phyloP scores from a whole-genome alignment of 495 filamentous ascomycete genomes.

The Cercophora newfieldiana region DNA sequence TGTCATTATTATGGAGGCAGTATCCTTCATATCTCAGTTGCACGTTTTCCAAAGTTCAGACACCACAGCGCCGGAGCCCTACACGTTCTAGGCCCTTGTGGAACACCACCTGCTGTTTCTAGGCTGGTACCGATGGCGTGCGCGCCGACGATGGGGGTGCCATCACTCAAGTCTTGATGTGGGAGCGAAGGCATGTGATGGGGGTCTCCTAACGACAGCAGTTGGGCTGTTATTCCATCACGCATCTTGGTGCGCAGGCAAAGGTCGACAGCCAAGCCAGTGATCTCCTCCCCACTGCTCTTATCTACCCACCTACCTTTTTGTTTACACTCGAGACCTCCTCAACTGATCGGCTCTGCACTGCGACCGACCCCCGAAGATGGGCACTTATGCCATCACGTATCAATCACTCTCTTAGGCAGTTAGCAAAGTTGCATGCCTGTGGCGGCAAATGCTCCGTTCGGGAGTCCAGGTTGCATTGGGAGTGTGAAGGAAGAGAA shows the following conservation, averaged over 20 bases:
- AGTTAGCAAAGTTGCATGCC: neutral
- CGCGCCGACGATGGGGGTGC: neutral
- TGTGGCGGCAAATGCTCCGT: neutral
- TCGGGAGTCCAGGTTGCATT: neutral
- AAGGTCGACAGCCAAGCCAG: neutral
- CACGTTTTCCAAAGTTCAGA: slow-evolving; percentile 9
- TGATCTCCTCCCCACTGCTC: neutral
- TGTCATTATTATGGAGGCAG: neutral
- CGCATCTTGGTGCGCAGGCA: neutral
- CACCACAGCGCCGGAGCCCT: neutral
- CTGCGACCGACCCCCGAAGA: neutral
- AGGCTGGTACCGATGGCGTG: neutral
- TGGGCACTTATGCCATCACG: neutral
- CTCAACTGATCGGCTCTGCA: neutral
- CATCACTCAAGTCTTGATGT: neutral
- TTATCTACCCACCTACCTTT: neutral
- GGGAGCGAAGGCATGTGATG: neutral
- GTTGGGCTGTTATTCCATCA: neutral
- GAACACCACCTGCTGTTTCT: neutral
- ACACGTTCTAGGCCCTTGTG: neutral
- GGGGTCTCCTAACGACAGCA: neutral
- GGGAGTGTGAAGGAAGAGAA: neutral
- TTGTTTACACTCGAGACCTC: neutral
- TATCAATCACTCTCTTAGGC: neutral
- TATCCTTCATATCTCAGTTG: slow-evolving; percentile 9